phyloP scores from a whole-genome alignment of 2,329 filamentous ascomycete genomes.

The Rhexocercosporidium sp. region DNA sequence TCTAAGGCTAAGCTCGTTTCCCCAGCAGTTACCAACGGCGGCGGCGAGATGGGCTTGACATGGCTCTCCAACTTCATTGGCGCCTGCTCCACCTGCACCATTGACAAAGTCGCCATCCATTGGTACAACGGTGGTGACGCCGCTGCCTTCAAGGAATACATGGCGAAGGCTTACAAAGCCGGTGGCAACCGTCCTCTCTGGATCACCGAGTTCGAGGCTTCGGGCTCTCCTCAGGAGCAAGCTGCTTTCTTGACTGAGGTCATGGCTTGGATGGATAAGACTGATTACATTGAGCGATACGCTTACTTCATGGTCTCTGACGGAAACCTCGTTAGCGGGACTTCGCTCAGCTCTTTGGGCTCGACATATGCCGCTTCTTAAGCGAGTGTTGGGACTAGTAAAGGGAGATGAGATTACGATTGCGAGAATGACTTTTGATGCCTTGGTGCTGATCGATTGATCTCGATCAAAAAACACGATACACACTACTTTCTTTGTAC shows the following conservation, averaged over 20 bases:
- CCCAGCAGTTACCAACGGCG: constrained; percentile 55
- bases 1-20: constrained; percentile 51
- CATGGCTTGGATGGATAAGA: constrained; percentile 50
- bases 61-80: constrained; percentile 51
- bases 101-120: constrained; percentile 53
- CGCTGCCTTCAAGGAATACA: constrained; percentile 49
- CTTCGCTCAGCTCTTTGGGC: constrained; percentile 20
- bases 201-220: constrained; percentile 52
- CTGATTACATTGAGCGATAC: constrained; percentile 47
- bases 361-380: constrained; percentile 17
- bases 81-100: constrained; percentile 48
- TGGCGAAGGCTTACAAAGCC: constrained; percentile 46
- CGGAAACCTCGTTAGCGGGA: constrained; percentile 35
- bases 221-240: constrained; percentile 40
- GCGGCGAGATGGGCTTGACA: constrained; percentile 46
- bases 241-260: constrained; percentile 49
- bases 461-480: not conserved
- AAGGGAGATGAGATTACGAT: not conserved
- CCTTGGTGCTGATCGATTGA: not conserved
- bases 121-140: constrained; percentile 50
- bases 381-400: not conserved
- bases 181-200: constrained; percentile 47
- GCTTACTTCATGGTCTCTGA: constrained; percentile 46
- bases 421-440: not conserved
- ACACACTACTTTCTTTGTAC: constrained; percentile 7